phyloP scores from a whole-genome alignment of 371 early-diverging fungal genomes.

The Mucor racemosus region DNA sequence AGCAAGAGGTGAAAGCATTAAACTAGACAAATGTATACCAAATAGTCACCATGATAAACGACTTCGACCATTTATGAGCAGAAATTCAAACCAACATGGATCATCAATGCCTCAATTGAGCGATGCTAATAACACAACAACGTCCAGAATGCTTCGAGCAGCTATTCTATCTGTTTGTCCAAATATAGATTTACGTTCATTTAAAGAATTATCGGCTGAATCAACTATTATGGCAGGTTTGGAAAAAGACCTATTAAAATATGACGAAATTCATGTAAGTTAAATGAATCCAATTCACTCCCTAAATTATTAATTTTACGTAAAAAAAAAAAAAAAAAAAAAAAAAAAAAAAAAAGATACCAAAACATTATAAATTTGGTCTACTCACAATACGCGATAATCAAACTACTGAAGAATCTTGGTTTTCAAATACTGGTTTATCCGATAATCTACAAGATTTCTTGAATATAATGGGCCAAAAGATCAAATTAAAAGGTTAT shows the following conservation, averaged over 20 bases:
- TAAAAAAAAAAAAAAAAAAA: no score
- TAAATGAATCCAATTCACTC: background rate
- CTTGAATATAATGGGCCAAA: slow-evolving; percentile 71
- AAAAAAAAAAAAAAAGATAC: slow-evolving; percentile 45
- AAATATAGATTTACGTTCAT: slow-evolving; percentile 36
- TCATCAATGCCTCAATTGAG: background rate
- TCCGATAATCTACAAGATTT: slow-evolving; percentile 70
- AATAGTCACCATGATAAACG: slow-evolving; percentile 14
- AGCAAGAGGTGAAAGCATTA: slow-evolving; percentile 22
- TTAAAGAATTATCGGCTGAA: slow-evolving; percentile 49
- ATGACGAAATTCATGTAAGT: slow-evolving; percentile 60
- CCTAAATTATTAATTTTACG: background rate
- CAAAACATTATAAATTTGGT: slow-evolving; percentile 83
- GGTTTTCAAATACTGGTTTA: slow-evolving; percentile 70
- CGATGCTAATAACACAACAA: slow-evolving; percentile 16
- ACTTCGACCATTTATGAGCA: slow-evolving; percentile 22
- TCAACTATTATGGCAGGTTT: slow-evolving; percentile 53
- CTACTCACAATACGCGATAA: slow-evolving; percentile 66
- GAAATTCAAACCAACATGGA: background rate
- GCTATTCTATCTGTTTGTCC: slow-evolving; percentile 38
- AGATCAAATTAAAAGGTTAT: slow-evolving; percentile 76
- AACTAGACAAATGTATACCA: slow-evolving; percentile 19
- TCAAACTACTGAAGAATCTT: slow-evolving; percentile 77
- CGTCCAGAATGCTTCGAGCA: slow-evolving; percentile 35
- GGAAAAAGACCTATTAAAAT: slow-evolving; percentile 59